Conservation (phyloP, 768 basidiomycete species). For the Termitomyces sp. region DNA sequence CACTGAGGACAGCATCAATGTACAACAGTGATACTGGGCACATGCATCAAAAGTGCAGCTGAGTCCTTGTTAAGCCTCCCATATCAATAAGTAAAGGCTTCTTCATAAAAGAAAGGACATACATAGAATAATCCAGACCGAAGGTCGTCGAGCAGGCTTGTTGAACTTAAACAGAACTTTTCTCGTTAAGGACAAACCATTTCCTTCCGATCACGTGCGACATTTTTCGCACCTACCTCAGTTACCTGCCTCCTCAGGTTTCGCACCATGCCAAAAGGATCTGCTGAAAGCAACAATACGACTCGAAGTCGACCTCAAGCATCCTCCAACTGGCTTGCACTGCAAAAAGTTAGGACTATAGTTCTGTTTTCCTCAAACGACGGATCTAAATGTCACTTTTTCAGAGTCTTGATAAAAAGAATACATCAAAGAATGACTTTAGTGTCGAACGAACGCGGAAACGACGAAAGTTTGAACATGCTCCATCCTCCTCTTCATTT, state of each 20-base stretch:
- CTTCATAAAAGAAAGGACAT: not conserved
- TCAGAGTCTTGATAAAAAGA: constrained; percentile 14
- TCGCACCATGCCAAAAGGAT: not conserved
- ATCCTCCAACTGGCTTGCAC: constrained; percentile 56
- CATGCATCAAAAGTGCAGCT: not conserved
- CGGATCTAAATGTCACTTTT: not conserved
- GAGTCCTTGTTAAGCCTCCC: not conserved
- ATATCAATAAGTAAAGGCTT: not conserved
- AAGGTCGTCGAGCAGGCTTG: not conserved
- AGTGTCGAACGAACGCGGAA: constrained; percentile 16
- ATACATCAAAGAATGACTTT: not conserved
- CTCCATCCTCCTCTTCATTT: constrained; percentile 7
- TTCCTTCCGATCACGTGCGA: not conserved
- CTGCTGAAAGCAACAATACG: not conserved
- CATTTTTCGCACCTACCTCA: not conserved
- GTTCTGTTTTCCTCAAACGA: not conserved
- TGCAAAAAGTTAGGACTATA: constrained; percentile 40
- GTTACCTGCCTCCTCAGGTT: not conserved
- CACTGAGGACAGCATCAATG: not conserved
- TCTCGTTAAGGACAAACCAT: too few species aligned
- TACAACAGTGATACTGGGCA: not conserved
- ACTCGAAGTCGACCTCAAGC: constrained; percentile 16
- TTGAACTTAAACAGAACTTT: too few species aligned
- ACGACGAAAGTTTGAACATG: constrained; percentile 23
- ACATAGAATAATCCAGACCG: not conserved